phyloP scores from a whole-genome alignment of 306 rosid species.

The Nissolia schottii region DNA sequence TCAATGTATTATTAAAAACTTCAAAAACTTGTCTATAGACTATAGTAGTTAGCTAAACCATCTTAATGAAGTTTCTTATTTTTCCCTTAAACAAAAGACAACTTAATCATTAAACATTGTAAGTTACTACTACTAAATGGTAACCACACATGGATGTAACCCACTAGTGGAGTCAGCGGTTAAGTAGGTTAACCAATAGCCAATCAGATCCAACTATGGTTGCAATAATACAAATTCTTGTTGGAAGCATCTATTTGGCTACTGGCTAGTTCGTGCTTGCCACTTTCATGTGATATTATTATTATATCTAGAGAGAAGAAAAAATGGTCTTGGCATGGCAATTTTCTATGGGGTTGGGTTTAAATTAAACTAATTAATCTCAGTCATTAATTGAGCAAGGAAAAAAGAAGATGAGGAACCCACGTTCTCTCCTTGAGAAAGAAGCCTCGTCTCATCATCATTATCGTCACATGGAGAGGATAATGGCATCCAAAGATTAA shows the following conservation, averaged over 20 bases:
- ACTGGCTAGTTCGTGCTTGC: not conserved
- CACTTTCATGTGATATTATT: not conserved
- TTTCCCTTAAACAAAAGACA: not conserved
- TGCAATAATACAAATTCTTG: constrained; percentile 26
- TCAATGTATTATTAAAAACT: no score
- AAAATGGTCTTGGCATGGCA: not conserved
- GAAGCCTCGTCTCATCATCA: not conserved
- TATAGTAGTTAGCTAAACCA: no score
- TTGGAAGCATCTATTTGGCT: constrained; percentile 26
- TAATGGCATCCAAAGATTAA: not conserved
- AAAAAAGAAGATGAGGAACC: not conserved
- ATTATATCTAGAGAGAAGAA: not conserved
- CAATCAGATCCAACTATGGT: constrained; percentile 13
- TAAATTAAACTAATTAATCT: not conserved
- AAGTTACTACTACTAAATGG: not conserved
- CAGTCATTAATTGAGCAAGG: not conserved
- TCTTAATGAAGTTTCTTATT: no score
- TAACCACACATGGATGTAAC: constrained; percentile 1
- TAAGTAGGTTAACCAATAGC: not conserved
- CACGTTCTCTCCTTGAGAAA: constrained; percentile 16
- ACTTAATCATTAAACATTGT: not conserved
- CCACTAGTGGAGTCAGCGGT: constrained; percentile 3
- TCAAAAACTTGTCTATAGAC: no score
- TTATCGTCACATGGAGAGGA: not conserved
- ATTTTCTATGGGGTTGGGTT: not conserved